Conservation (phyloP, 352 stramenopile genomes). For the Peronospora farinosa region DNA sequence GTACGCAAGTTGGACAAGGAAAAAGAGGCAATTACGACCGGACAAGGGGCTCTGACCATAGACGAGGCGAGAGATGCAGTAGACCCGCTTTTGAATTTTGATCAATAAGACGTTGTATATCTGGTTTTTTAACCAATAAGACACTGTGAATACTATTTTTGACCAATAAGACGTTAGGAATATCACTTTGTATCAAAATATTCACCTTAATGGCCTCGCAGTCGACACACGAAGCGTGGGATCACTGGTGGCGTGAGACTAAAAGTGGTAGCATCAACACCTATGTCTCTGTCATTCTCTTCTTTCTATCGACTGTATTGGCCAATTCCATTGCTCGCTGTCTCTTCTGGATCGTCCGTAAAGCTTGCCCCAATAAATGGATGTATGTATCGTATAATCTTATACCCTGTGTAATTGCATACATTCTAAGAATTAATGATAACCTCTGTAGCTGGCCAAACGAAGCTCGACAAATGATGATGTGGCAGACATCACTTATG, state of each 20-base stretch:
- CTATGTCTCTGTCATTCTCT: slow-evolving; percentile 68
- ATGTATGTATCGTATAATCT: slow-evolving; percentile 36
- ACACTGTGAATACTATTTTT: not conserved
- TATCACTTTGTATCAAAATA: slow-evolving; percentile 18
- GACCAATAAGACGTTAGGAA: not conserved
- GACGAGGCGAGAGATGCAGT: too few relatives aligned
- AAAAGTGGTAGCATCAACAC: slow-evolving; percentile 41
- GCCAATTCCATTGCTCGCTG: slow-evolving; percentile 60
- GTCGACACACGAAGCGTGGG: slow-evolving; percentile 47
- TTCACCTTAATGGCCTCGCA: slow-evolving; percentile 30
- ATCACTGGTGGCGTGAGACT: slow-evolving; percentile 51
- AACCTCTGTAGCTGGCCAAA: slow-evolving; percentile 51
- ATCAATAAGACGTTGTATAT: too few relatives aligned
- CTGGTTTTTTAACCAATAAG: too few relatives aligned
- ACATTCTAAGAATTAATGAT: not conserved
- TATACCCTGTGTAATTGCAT: not conserved
- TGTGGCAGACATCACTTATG: slow-evolving; percentile 69
- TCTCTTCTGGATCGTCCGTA: slow-evolving; percentile 57
- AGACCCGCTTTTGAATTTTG: slow-evolving; percentile 27
- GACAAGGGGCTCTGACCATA: too few relatives aligned
- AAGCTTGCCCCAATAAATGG: slow-evolving; percentile 49
- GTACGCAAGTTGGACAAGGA: slow-evolving; percentile 65
- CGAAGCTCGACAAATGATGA: slow-evolving; percentile 54
- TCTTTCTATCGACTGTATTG: slow-evolving; percentile 72
- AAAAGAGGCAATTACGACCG: slow-evolving; percentile 24